phyloP scores from a whole-genome alignment of 345 rosid species.

The Arabidopsis arenosa region DNA sequence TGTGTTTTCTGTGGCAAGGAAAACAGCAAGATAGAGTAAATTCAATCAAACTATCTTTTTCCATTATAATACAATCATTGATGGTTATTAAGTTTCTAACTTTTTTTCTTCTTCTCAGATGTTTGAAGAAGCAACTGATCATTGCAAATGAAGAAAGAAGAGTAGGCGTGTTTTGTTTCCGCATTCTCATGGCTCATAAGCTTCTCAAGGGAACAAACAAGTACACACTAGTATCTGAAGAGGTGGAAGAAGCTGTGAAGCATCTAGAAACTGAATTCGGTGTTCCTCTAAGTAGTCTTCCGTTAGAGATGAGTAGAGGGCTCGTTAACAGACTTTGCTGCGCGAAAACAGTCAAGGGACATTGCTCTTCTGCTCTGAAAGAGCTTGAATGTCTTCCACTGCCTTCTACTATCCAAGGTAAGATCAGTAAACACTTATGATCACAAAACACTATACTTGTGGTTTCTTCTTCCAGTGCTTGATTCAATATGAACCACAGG shows the following conservation, averaged over 20 bases:
- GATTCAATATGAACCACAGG: constrained; percentile 17
- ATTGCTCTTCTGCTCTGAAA: constrained; percentile 62
- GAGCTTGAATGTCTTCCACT: constrained; percentile 44
- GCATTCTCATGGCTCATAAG: constrained; percentile 57
- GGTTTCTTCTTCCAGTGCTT: neutral
- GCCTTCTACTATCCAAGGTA: neutral
- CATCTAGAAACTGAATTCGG: constrained; percentile 52
- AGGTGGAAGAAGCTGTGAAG: constrained; percentile 54
- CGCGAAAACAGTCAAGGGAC: constrained; percentile 58
- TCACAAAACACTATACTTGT: neutral
- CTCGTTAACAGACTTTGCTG: constrained; percentile 60
- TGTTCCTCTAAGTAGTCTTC: constrained; percentile 59
- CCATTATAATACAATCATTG: neutral
- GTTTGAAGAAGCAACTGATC: constrained; percentile 66
- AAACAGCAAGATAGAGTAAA: constrained; percentile 58
- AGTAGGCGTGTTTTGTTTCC: constrained; percentile 58
- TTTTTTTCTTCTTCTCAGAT: constrained; percentile 7
- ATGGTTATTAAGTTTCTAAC: neutral
- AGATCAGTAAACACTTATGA: neutral
- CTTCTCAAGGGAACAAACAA: constrained; percentile 58
- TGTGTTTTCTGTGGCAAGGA: constrained; percentile 62
- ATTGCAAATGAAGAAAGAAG: constrained; percentile 62
- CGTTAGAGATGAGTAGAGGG: constrained; percentile 60
- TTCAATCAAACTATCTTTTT: neutral
- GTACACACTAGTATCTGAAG: constrained; percentile 49